Conservation (phyloP, 768 basidiomycete species). For the Daedalea quercina region DNA sequence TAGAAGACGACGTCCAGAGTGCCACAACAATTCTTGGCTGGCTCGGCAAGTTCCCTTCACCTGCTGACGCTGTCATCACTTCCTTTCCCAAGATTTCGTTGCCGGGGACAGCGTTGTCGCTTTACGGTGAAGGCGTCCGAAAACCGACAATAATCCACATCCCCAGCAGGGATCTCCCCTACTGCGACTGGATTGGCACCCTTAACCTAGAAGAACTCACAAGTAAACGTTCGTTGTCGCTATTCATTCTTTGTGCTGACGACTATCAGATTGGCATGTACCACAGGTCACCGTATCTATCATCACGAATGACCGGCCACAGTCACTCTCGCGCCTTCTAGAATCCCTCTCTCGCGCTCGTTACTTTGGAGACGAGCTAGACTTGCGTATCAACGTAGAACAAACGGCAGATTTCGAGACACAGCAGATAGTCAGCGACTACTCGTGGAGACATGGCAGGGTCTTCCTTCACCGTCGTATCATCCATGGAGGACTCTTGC, state of each 20-base stretch:
- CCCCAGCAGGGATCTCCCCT: slow-evolving; percentile 40
- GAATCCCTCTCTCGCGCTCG: slow-evolving; percentile 47
- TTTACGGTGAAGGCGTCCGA: neutral
- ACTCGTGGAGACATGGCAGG: slow-evolving; percentile 56
- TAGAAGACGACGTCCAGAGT: neutral
- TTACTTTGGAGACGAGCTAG: slow-evolving; percentile 65
- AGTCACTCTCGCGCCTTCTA: slow-evolving; percentile 63
- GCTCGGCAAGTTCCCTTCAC: neutral
- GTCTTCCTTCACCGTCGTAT: slow-evolving; percentile 64
- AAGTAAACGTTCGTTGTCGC: slow-evolving; percentile 33
- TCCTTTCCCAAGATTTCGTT: neutral
- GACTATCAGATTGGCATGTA: slow-evolving; percentile 59
- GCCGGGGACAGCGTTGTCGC: neutral
- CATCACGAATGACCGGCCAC: slow-evolving; percentile 72
- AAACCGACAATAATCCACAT: slow-evolving; percentile 28
- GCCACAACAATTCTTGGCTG: neutral
- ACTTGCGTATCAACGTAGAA: slow-evolving; percentile 68
- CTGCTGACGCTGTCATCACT: neutral
- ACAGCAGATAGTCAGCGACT: slow-evolving; percentile 38
- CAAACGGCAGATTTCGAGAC: slow-evolving; percentile 66
- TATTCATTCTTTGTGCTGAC: slow-evolving; percentile 5
- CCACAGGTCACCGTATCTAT: slow-evolving; percentile 66
- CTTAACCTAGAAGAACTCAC: slow-evolving; percentile 51
- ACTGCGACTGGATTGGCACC: slow-evolving; percentile 56
- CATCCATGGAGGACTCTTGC: slow-evolving; percentile 71